phyloP scores from a whole-genome alignment of 1,284 basidiomycete species.

The Fomitopsis schrenkii region DNA sequence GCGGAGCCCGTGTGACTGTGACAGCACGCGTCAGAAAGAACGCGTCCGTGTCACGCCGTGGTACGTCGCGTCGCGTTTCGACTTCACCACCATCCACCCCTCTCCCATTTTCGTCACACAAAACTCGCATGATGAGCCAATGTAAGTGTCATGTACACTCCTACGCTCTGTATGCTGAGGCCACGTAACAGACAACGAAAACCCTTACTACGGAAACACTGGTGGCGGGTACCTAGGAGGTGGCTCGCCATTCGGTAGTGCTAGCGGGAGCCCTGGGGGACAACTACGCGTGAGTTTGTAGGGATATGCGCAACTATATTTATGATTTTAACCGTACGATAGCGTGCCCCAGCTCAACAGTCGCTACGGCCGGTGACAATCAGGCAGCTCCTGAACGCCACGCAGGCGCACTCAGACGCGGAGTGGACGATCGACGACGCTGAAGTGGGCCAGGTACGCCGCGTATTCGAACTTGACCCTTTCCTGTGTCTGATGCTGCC shows the following conservation, averaged over 20 bases:
- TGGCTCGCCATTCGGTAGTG: constrained; percentile 40
- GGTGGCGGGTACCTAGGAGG: constrained; percentile 39
- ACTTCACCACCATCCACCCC: background rate
- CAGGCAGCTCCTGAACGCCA: constrained; percentile 74
- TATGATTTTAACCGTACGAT: background rate
- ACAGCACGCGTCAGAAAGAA: background rate
- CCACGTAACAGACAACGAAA: constrained; percentile 18
- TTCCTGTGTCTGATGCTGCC: background rate
- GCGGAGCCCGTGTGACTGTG: background rate
- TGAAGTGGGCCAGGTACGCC: constrained; percentile 76
- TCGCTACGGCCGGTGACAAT: constrained; percentile 86
- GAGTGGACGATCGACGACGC: constrained; percentile 83
- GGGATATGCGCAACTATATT: background rate
- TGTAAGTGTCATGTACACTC: constrained; percentile 26
- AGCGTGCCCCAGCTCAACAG: constrained; percentile 37
- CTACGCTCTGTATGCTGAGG: background rate
- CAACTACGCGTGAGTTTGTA: constrained; percentile 12
- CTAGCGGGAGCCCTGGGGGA: constrained; percentile 41
- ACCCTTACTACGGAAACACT: constrained; percentile 34
- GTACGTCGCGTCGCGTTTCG: constrained; percentile 12
- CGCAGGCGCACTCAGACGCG: constrained; percentile 83
- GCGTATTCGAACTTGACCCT: background rate
- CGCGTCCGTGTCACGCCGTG: background rate
- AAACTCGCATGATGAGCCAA: constrained; percentile 34
- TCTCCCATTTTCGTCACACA: background rate